Evolutionary conservation across 129 eudicot genomes (phyloP), one percentile per base, ranked within the genome.

Genomic region (Scalesia atractyloides): DNA sequence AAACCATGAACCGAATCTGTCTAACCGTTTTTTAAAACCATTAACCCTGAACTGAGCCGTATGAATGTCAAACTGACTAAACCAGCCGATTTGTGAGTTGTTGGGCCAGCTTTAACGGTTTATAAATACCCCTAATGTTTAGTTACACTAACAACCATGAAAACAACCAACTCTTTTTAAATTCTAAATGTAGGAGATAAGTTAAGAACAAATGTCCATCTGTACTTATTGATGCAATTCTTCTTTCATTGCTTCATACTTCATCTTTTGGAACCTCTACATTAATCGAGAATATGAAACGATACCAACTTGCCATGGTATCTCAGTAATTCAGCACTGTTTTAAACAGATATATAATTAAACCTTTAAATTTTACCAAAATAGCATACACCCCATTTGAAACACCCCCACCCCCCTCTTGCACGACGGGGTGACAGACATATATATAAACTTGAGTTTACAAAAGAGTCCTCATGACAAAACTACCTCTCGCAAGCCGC

Each of bases 401-500:
- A 19, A 57, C 64, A 36, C 30, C 26, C 9, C 43, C 4, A 37
- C 9, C 1, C 41, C 18, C 9, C 43, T 26, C 65, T 58, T 26
- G 41, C 41, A 60, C 30, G 17, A 12, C 18, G 41, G 64, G 47
- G 19, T 59, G 18, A 34, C 13, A n/a, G 47, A 15, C 44, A 62
- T 62, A 52, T 70, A 36, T 19, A 54, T 54, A 34, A 70, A 70
- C 51, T 3, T 7, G 11, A 46, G 43, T 71, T 5, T 71, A 71
- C 54, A 71, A 57, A 16, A 71, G 16, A 17, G 54, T 39, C 34
- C 64, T 18, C 54, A 39, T 39, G 66, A 39, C 66, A 52, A 52
- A 33, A 52, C 53, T 54, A 56, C 51, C 53, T 17, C 52, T 14
- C 63, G 36, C 43, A 64, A 39, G 69, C 73, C n/a, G 12, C 30